phyloP scores from a whole-genome alignment of 225 moss, liverwort and hornwort genomes.

The Bryoerythrophyllum caledonicum region DNA sequence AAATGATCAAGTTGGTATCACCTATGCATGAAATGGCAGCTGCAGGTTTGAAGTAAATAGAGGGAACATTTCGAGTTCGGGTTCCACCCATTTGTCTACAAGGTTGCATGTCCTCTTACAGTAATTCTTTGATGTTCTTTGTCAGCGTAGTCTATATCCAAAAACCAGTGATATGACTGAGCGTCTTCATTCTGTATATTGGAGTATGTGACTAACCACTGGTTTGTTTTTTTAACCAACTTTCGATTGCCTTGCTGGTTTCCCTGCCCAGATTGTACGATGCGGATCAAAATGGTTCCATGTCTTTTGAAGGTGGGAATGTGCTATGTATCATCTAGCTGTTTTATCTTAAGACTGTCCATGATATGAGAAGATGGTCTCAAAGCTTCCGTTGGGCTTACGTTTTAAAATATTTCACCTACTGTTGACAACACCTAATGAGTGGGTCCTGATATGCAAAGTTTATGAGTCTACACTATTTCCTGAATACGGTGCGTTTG shows the following conservation, averaged over 20 bases:
- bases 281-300: constrained; percentile 71
- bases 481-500: constrained; percentile 58
- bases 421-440: constrained; percentile 5
- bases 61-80: background rate
- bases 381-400: background rate
- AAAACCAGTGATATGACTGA: background rate
- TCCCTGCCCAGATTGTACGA: constrained; percentile 72
- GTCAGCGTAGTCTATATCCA: background rate
- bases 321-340: background rate
- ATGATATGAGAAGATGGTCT: background rate
- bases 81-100: background rate
- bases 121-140: background rate
- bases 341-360: no score
- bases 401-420: background rate
- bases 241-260: constrained; percentile 10
- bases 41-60: background rate
- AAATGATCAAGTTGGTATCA: constrained; percentile 83
- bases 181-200: background rate
- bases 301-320: constrained; percentile 76
- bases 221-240: background rate
- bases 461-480: constrained; percentile 74
- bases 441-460: constrained; percentile 57
- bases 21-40: constrained; percentile 6
- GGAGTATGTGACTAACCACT: background rate
- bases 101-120: background rate